phyloP scores from a whole-genome alignment of 306 rosid genomes.

The Fragaria ananassa region DNA sequence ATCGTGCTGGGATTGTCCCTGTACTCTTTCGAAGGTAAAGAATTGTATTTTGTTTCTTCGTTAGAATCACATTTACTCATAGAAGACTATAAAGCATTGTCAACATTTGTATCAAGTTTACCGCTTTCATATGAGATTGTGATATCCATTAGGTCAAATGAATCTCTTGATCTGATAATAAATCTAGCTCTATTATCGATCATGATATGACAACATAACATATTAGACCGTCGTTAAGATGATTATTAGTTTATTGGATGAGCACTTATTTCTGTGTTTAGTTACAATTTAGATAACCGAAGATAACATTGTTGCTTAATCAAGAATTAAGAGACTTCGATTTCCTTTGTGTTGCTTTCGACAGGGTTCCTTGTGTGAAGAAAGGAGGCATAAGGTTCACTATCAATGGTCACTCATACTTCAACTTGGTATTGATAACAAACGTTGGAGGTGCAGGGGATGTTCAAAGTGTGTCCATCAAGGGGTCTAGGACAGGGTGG shows the following conservation, averaged over 20 bases:
- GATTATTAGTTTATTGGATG: background rate
- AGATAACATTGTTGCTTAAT: background rate
- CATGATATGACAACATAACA: background rate
- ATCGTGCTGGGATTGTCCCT: constrained; percentile 40
- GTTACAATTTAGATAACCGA: background rate
- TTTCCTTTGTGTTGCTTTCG: background rate
- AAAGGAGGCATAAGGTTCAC: constrained; percentile 48
- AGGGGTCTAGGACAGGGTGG: constrained; percentile 36
- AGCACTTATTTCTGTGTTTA: background rate
- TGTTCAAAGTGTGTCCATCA: constrained; percentile 21
- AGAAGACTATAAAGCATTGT: background rate
- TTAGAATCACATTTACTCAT: background rate
- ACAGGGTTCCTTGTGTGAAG: constrained; percentile 37
- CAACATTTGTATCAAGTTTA: background rate
- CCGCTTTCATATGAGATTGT: background rate
- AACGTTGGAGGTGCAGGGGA: constrained; percentile 39
- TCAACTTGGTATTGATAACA: constrained; percentile 37
- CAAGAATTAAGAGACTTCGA: background rate
- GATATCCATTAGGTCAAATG: background rate
- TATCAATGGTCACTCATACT: constrained; percentile 40
- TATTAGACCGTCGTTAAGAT: background rate
- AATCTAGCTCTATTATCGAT: background rate
- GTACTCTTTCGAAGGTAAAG: constrained; percentile 37
- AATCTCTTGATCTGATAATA: background rate
- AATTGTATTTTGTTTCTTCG: background rate